phyloP scores from a whole-genome alignment of 768 basidiomycete genomes.

The Suillus discolor region DNA sequence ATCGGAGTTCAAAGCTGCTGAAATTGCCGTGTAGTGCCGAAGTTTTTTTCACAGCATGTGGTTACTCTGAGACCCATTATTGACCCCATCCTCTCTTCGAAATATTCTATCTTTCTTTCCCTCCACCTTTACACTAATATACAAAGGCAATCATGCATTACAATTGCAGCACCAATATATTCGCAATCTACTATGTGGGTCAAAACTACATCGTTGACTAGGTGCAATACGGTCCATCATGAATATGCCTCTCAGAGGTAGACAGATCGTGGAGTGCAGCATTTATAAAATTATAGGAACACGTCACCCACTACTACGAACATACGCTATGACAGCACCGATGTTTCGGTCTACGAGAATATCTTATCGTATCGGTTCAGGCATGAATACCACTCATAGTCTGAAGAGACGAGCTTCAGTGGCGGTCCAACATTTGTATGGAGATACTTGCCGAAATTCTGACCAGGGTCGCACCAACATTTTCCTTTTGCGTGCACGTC shows the following conservation, averaged over 20 bases:
- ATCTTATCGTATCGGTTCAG: constrained; percentile 72
- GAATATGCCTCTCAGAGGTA: neutral
- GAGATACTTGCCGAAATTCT: constrained; percentile 62
- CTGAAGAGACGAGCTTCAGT: constrained; percentile 37
- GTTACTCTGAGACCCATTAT: too few relatives aligned
- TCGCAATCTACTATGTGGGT: constrained; percentile 83
- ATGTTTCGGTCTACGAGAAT: constrained; percentile 37
- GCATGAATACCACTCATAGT: constrained; percentile 89
- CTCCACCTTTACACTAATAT: too few relatives aligned
- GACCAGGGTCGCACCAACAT: constrained; percentile 72
- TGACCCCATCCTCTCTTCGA: too few relatives aligned
- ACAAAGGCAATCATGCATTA: neutral
- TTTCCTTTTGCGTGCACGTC: constrained; percentile 56
- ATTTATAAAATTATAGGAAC: constrained; percentile 2
- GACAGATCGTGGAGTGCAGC: neutral
- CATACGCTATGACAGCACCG: neutral
- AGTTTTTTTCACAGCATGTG: too few relatives aligned
- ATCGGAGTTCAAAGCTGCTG: too few relatives aligned
- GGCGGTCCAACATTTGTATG: neutral
- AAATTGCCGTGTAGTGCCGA: too few relatives aligned
- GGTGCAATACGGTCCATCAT: neutral
- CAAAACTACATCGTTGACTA: neutral
- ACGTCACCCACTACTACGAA: too few relatives aligned
- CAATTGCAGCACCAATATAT: constrained; percentile 81
- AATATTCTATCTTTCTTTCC: too few relatives aligned